phyloP scores from a whole-genome alignment of 164 flowering plant genomes.

The Akebia trifoliata region DNA sequence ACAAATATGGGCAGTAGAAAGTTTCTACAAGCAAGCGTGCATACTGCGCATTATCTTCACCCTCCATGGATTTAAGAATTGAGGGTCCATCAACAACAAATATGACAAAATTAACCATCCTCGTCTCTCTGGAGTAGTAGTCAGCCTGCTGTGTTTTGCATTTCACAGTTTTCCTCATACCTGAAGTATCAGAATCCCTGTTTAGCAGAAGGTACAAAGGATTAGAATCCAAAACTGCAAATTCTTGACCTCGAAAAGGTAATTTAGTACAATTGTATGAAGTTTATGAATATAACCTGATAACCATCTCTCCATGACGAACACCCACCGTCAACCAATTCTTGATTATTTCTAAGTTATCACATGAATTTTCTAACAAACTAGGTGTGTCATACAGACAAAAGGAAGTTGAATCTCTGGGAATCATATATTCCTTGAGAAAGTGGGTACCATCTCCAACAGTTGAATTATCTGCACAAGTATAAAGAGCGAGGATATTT shows the following conservation, averaged over 20 bases:
- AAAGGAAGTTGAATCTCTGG: conserved; percentile 56
- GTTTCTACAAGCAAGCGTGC: conserved; percentile 26
- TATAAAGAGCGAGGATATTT: background rate
- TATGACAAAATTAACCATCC: conserved; percentile 65
- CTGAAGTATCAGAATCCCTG: conserved; percentile 51
- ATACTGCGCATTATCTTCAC: conserved; percentile 23
- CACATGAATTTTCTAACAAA: conserved; percentile 42
- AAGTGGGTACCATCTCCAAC: conserved; percentile 62
- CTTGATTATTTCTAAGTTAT: conserved; percentile 39
- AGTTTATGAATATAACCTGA: conserved; percentile 35
- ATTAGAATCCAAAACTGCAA: background rate
- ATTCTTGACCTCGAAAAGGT: background rate
- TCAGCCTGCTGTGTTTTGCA: conserved; percentile 30
- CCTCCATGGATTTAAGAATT: conserved; percentile 52
- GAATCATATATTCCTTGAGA: conserved; percentile 68
- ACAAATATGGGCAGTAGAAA: conserved; percentile 54
- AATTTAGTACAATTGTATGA: background rate
- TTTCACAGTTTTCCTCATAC: conserved; percentile 26
- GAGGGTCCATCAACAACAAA: conserved; percentile 70
- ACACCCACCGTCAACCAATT: conserved; percentile 74
- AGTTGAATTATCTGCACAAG: conserved; percentile 43
- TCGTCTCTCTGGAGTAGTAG: conserved; percentile 18
- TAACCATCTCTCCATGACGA: conserved; percentile 50
- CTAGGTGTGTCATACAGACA: conserved; percentile 77
- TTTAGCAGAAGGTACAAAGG: conserved; percentile 3